Conservation (phyloP, 257 asterid species). For the Galeopsis tetrahit region DNA sequence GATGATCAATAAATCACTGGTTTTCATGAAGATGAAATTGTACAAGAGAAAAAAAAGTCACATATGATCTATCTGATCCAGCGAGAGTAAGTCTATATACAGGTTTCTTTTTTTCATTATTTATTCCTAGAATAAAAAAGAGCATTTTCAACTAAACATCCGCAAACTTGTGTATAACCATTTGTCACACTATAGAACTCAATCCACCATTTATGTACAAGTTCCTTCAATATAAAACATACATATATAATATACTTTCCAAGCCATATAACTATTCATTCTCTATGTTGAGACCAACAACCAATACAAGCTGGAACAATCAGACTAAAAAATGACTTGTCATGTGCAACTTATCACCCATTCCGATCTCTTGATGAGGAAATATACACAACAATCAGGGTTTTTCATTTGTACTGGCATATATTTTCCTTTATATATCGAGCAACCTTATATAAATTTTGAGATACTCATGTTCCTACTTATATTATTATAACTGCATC, state of each 20-base stretch:
- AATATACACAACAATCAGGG: not conserved
- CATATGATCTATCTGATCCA: not conserved
- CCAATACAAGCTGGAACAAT: not conserved
- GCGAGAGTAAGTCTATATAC: not conserved
- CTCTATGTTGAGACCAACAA: slow-evolving; percentile 4
- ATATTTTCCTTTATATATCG: not conserved
- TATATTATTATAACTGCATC: not conserved
- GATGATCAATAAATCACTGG: not conserved
- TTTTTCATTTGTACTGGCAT: slow-evolving; percentile 11
- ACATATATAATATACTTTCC: not conserved
- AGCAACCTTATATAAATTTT: not conserved
- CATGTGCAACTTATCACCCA: slow-evolving; percentile 8
- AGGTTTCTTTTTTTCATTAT: not conserved
- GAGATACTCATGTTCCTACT: not conserved
- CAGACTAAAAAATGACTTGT: not conserved
- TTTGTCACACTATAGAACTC: slow-evolving; percentile 12
- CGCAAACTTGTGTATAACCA: not conserved
- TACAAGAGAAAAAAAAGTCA: not conserved
- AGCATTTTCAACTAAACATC: not conserved
- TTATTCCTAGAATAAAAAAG: not conserved
- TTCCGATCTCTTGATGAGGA: not conserved
- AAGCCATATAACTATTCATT: not conserved
- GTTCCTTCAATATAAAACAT: not conserved
- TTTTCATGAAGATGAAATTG: not conserved
- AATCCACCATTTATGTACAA: not conserved